Evolutionary conservation across 1,284 basidiomycete genomes (phyloP).

Genomic region (Rhodotorula glutinis): DNA sequence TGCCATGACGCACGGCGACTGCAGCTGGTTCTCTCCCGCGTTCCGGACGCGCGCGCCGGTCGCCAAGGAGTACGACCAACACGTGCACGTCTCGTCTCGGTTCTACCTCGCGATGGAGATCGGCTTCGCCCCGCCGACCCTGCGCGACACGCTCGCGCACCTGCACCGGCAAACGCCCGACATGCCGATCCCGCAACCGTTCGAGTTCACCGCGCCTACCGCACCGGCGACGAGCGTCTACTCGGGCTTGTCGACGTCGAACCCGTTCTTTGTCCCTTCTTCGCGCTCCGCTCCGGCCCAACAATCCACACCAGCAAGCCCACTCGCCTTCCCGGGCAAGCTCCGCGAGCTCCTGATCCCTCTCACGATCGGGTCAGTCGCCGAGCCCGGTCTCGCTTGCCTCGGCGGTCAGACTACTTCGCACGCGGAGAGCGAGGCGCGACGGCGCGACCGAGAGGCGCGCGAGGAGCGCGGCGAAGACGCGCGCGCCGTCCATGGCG

Average conservation of each 20-base stretch:
- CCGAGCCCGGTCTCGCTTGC: slow-evolving; percentile 47
- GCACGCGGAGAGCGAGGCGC: slow-evolving; percentile 11
- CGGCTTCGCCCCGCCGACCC: slow-evolving; percentile 42
- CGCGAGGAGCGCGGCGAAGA: slow-evolving; percentile 40
- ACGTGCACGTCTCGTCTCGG: slow-evolving; percentile 48
- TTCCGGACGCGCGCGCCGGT: slow-evolving; percentile 42
- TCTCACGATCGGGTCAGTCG: slow-evolving; percentile 51
- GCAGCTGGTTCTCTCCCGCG: slow-evolving; percentile 46
- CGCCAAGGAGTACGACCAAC: slow-evolving; percentile 40
- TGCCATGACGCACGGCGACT: slow-evolving; percentile 43
- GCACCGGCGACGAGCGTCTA: slow-evolving; percentile 42
- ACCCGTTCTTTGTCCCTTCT: slow-evolving; percentile 35
- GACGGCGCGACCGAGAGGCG: slow-evolving; percentile 33
- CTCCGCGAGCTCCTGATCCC: slow-evolving; percentile 49
- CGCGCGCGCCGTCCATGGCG: slow-evolving; percentile 16
- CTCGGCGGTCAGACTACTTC: slow-evolving; percentile 13
- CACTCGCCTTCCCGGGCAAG: slow-evolving; percentile 44
- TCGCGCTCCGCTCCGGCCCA: slow-evolving; percentile 9
- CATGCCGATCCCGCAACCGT: slow-evolving; percentile 38
- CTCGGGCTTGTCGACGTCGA: slow-evolving; percentile 40
- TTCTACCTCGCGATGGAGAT: slow-evolving; percentile 48
- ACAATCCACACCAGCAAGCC: slow-evolving; percentile 11
- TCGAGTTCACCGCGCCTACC: slow-evolving; percentile 37
- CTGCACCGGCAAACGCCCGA: slow-evolving; percentile 37
- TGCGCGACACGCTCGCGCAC: slow-evolving; percentile 32